Base-by-base conservation (phyloP, 805 yeast genomes). In the Pichia californica region DNA sequence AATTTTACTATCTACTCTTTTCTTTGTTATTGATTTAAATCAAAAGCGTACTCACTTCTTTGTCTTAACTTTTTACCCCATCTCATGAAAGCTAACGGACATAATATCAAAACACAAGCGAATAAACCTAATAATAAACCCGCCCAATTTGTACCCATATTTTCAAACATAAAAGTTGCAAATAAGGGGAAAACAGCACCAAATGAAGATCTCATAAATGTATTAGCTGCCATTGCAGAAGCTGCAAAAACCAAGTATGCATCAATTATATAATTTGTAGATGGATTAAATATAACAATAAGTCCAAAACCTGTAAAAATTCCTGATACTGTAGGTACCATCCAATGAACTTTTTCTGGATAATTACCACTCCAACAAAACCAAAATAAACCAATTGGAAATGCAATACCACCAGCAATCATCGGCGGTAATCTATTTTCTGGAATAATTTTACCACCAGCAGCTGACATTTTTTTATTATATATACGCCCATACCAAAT, bases 301-400 rank as follows among this genome's bases (percentile, higher is more conserved):
- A 83, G 64, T 31, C 91, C 94, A 49, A 73, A 76, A 11, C 88
- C 89, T 31, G 77, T 72, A 55, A 81, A 71, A 4, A 74, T 47
- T 49, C 86, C 83, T 25, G 85, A 77, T 25, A 77, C 63, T 2
- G 83, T 74, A 32, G 94, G 93, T n/a, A 76, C 85, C 54, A 79
- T 81, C 91, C 91, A 88, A 58, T 82, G 95, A 31, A 86, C 76
- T 1, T 63, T 63, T 29, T 80, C 62, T 38, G 76, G 81, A 62
- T 80, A 88, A 50, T 77, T 74, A 58, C 95, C 96, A 9, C 91
- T 69, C 96, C 96, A 88, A 45, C 85, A 77, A 61, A 88, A 71
- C 95, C 95, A 84, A 55, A 88, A 71, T 49, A 88, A 67, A 41
- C 96, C 96, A 41, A 77, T 68, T 25, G 94, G 83, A 68, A 88